phyloP scores from a whole-genome alignment of 371 early-diverging fungal genomes.

The Apophysomyces sp. region DNA sequence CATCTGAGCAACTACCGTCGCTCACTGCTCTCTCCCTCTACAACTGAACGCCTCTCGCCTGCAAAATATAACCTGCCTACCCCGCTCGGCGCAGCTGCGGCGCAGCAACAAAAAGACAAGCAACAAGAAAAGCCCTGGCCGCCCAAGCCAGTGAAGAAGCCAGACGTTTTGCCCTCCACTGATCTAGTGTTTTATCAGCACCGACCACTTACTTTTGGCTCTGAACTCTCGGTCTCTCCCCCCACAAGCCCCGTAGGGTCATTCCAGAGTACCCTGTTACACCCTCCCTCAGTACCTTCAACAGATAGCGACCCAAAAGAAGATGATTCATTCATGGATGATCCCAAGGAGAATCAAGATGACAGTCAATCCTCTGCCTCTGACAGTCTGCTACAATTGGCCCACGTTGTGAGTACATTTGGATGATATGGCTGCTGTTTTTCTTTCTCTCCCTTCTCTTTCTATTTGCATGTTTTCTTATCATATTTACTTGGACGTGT shows the following conservation, averaged over 20 bases:
- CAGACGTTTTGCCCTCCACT: background rate
- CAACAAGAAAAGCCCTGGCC: background rate
- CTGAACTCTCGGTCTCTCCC: background rate
- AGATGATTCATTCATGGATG: background rate
- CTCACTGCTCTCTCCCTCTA: constrained; percentile 2
- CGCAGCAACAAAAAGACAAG: constrained; percentile 8
- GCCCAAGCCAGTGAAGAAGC: background rate
- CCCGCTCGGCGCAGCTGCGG: constrained; percentile 19
- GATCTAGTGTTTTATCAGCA: constrained; percentile 16
- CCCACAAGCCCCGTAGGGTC: constrained; percentile 4
- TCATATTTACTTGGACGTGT: background rate
- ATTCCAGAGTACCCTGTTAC: background rate
- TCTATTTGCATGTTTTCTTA: background rate
- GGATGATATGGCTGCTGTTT: constrained; percentile 1
- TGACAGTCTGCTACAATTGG: constrained; percentile 14
- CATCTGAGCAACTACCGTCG: constrained; percentile 37
- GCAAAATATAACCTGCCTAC: constrained; percentile 18
- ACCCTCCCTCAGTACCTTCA: background rate
- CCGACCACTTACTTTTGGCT: constrained; percentile 13
- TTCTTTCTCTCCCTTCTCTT: background rate
- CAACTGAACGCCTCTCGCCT: constrained; percentile 6
- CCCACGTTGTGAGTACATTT: constrained; percentile 25
- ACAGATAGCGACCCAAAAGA: background rate
- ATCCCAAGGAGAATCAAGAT: background rate
- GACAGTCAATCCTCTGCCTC: background rate